phyloP scores from a whole-genome alignment of 208 protist genomes.

The Trypanosoma caninum region DNA sequence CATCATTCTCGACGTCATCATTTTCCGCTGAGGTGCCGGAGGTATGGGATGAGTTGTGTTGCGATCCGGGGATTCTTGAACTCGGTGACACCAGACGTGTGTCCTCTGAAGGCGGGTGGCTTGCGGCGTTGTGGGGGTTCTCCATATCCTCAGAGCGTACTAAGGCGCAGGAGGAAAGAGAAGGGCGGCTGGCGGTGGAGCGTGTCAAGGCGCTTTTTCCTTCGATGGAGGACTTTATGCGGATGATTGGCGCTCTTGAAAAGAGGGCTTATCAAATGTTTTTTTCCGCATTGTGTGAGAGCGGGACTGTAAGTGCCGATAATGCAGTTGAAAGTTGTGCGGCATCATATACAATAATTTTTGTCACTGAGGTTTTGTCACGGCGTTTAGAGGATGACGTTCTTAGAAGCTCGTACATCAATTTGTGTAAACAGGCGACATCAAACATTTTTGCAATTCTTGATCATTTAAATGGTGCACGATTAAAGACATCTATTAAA shows the following conservation, averaged over 20 bases:
- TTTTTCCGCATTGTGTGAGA: conserved; percentile 18
- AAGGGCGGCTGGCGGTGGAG: conserved; percentile 26
- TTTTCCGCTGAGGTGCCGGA: not conserved
- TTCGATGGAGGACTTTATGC: conserved; percentile 39
- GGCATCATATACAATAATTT: conserved; percentile 26
- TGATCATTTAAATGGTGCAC: not conserved
- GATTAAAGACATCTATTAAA: not conserved
- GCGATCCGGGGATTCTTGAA: conserved; percentile 32
- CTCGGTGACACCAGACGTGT: conserved; percentile 4
- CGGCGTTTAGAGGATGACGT: conserved; percentile 5
- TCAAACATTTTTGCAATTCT: conserved; percentile 7
- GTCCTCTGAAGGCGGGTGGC: conserved; percentile 34
- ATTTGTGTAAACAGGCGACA: conserved; percentile 13
- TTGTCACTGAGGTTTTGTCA: conserved; percentile 22
- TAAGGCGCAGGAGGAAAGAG: conserved; percentile 15
- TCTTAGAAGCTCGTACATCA: conserved; percentile 10
- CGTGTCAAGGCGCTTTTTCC: conserved; percentile 29
- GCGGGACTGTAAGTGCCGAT: not conserved
- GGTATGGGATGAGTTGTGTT: conserved; percentile 24
- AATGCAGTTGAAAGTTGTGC: conserved; percentile 9
- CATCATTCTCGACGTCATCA: not conserved
- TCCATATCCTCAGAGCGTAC: conserved; percentile 7
- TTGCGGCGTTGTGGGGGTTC: conserved; percentile 46
- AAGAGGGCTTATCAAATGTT: conserved; percentile 4
- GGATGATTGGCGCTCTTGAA: conserved; percentile 26